These are phyloP conservation scores for Tillandsia fasciculata DNA, from an alignment of 176 grass and related monocot species.

Conservation along the genomic window DNA sequence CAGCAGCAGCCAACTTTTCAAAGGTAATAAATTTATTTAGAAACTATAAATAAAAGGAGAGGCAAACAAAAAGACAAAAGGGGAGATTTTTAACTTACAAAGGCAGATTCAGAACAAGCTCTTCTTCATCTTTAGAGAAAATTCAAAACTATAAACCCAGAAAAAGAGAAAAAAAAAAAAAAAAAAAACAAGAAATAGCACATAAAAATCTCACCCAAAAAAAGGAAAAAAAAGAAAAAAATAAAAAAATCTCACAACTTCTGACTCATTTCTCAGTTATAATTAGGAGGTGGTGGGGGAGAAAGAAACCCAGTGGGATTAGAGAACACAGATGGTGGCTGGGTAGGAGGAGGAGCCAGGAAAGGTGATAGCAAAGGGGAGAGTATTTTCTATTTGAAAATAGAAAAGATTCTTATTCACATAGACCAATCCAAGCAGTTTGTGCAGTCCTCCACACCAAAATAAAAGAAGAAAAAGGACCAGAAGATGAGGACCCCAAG, in stretches of 20 bases:
- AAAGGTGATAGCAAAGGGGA: neutral
- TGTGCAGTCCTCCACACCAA: neutral
- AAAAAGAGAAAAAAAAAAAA: neutral
- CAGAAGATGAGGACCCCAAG: neutral
- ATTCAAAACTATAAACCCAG: too few relatives aligned
- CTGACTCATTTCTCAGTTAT: neutral
- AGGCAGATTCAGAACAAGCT: too few relatives aligned
- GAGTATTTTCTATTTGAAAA: neutral
- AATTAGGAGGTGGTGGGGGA: neutral
- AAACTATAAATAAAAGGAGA: neutral
- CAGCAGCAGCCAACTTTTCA: constrained; percentile 16
- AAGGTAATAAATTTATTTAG: constrained; percentile 9
- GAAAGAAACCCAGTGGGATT: neutral
- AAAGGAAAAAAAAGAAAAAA: neutral
- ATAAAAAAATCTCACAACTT: neutral
- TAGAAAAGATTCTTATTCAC: neutral
- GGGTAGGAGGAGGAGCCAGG: neutral
- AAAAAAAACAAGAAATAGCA: constrained; percentile 15
- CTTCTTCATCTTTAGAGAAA: too few relatives aligned
- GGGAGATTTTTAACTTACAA: neutral
- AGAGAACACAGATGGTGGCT: neutral
- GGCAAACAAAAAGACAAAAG: neutral
- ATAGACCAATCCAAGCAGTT: neutral
- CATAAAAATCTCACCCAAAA: neutral
- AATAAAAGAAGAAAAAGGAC: neutral